These are phyloP conservation scores for Ophiocordyceps camponoti-floridani DNA, from an alignment of 2,329 filamentous ascomycete species.

Conservation along the genomic window DNA sequence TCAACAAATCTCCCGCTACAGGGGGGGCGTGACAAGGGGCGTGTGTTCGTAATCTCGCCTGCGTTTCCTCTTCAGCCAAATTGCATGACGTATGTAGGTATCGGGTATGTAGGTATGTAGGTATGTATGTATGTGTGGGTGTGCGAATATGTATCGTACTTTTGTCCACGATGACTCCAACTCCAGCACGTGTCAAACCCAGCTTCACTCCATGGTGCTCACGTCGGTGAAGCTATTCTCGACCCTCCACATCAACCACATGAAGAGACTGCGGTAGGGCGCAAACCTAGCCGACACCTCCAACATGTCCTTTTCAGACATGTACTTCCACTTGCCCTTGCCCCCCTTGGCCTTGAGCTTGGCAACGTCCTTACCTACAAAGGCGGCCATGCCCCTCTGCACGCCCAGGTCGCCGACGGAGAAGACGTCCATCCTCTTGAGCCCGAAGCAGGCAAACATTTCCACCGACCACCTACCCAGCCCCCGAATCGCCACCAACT, in stretches of 20 bases:
- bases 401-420: slow-evolving; percentile 83
- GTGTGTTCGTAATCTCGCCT: neutral
- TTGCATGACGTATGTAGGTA: neutral
- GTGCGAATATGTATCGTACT: neutral
- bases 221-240: slow-evolving; percentile 52
- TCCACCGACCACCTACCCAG: slow-evolving; percentile 84
- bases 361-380: slow-evolving; percentile 62
- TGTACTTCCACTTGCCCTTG: slow-evolving; percentile 98
- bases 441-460: slow-evolving; percentile 94
- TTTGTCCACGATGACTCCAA: too few relatives aligned
- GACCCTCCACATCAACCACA: slow-evolving; percentile 97
- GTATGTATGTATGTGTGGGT: neutral
- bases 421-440: slow-evolving; percentile 91
- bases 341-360: slow-evolving; percentile 67
- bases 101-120: too few relatives aligned
- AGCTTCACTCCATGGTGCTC: slow-evolving; percentile 30
- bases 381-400: slow-evolving; percentile 84
- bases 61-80: neutral
- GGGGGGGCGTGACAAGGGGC: neutral
- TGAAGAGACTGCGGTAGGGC: slow-evolving; percentile 82
- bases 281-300: slow-evolving; percentile 63
- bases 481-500: slow-evolving; percentile 70
- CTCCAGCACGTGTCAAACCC: too few relatives aligned
- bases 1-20: neutral
- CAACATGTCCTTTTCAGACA: slow-evolving; percentile 84